These are phyloP conservation scores for Sugiyamaella neomexicana DNA, from an alignment of 1,139 yeast genomes.

Conservation along the genomic window DNA sequence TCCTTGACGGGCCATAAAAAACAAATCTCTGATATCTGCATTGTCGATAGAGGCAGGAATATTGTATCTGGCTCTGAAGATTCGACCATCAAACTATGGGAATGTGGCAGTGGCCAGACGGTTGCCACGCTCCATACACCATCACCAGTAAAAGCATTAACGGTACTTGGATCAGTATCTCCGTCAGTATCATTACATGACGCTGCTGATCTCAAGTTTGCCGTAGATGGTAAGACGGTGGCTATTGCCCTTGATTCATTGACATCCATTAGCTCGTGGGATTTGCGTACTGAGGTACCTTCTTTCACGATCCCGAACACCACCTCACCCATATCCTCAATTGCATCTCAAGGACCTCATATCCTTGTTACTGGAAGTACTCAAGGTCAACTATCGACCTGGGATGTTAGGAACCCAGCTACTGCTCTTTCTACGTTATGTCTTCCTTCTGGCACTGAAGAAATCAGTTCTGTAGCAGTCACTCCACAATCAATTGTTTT, in stretches of 20 bases:
- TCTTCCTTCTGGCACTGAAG: background rate
- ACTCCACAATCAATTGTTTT: constrained; percentile 1
- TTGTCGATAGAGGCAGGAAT: constrained; percentile 64
- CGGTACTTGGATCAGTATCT: constrained; percentile 17
- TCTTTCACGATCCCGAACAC: constrained; percentile 3
- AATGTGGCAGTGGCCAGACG: constrained; percentile 56
- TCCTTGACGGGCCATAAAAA: constrained; percentile 50
- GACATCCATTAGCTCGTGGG: constrained; percentile 38
- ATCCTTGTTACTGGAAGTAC: constrained; percentile 23
- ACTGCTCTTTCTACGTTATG: constrained; percentile 8
- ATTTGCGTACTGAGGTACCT: constrained; percentile 14
- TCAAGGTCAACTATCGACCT: constrained; percentile 10
- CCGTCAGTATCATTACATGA: constrained; percentile 13
- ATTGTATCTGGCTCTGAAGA: constrained; percentile 48
- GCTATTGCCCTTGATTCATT: constrained; percentile 48
- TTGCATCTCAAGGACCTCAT: constrained; percentile 29
- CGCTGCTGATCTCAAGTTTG: constrained; percentile 35
- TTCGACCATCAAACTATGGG: constrained; percentile 64
- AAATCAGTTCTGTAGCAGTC: background rate
- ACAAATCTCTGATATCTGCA: constrained; percentile 48
- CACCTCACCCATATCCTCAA: background rate
- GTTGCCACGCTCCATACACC: constrained; percentile 43
- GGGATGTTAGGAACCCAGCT: constrained; percentile 20
- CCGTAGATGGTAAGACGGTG: constrained; percentile 43
- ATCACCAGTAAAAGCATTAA: constrained; percentile 21